Conservation (phyloP, 2,329 filamentous ascomycete species). For the Cladosporium sp. region DNA sequence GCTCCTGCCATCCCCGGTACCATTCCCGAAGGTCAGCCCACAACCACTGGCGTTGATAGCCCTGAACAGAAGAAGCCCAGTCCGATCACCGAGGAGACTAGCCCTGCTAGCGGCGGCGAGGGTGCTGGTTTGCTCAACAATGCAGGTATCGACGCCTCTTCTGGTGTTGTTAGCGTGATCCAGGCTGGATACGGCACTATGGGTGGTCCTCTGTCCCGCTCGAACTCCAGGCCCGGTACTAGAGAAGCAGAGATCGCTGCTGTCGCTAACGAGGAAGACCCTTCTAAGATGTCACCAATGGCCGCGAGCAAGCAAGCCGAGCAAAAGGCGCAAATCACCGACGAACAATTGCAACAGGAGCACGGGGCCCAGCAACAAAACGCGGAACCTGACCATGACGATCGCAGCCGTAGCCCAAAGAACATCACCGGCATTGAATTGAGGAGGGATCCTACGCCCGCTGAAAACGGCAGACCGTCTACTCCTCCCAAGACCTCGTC, state of each 20-base stretch:
- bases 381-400: background rate
- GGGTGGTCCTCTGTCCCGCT: background rate
- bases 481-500: background rate
- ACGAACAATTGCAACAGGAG: slow-evolving; percentile 3
- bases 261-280: background rate
- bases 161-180: slow-evolving; percentile 65
- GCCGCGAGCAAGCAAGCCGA: slow-evolving; percentile 14
- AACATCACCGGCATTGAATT: slow-evolving; percentile 12
- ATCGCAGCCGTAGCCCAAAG: slow-evolving; percentile 12
- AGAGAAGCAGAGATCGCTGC: slow-evolving; percentile 11
- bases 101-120: slow-evolving; percentile 52
- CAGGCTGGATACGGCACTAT: slow-evolving; percentile 31
- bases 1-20: slow-evolving; percentile 33
- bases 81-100: background rate
- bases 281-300: slow-evolving; percentile 8
- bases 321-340: slow-evolving; percentile 11
- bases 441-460: slow-evolving; percentile 5
- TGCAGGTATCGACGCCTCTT: slow-evolving; percentile 60
- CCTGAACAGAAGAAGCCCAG: background rate
- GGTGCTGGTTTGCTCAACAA: slow-evolving; percentile 56
- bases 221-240: background rate
- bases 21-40: slow-evolving; percentile 41
- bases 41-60: slow-evolving; percentile 19
- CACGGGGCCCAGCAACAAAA: background rate
- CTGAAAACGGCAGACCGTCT: background rate